Percentiles rank a stretch among this genome's conserved stretches.
These are phyloP conservation scores for Macrophomina pseudophaseolina DNA, from an alignment of 2,329 filamentous ascomycete species.

Conservation along the genomic window DNA sequence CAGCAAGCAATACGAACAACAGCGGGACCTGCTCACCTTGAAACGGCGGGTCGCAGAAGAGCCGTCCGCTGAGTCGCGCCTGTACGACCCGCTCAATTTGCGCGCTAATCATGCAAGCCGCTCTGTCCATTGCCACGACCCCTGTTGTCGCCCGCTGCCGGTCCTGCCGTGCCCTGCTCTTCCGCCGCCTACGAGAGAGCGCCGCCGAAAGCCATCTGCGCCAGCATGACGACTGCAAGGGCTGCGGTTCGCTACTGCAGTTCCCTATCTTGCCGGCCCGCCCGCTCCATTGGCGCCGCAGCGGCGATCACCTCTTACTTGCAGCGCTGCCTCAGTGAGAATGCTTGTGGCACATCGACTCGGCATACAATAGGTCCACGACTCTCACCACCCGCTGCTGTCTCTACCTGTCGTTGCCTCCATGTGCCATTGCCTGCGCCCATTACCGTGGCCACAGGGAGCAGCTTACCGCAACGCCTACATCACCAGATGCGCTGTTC, in stretches of 20 bases:
- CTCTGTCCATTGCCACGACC: background rate
- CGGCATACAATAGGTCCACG: conserved; percentile 8
- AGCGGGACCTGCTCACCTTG: background rate
- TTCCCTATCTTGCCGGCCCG: background rate
- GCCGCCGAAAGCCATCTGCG: conserved; percentile 3
- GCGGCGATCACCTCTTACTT: conserved; percentile 4
- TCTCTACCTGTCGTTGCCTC: conserved; percentile 1
- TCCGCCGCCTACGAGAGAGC: background rate
- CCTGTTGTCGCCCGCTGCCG: conserved; percentile 13
- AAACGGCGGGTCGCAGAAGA: conserved; percentile 5
- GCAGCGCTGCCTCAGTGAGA: conserved; percentile 15
- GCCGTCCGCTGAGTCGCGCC: background rate
- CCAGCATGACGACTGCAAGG: conserved; percentile 9
- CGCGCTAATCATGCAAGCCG: conserved; percentile 15
- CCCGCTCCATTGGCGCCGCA: background rate
- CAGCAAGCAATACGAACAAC: conserved; percentile 12
- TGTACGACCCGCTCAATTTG: conserved; percentile 11
- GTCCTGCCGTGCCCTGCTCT: background rate
- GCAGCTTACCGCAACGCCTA: background rate
- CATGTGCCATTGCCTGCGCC: background rate
- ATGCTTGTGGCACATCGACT: background rate
- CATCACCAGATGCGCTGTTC: background rate
- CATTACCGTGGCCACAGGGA: background rate
- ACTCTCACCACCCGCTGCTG: background rate
- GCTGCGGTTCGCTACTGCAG: background rate